These are phyloP conservation scores for Fragaria vesca DNA, from an alignment of 306 rosid genomes.

Conservation along the genomic window DNA sequence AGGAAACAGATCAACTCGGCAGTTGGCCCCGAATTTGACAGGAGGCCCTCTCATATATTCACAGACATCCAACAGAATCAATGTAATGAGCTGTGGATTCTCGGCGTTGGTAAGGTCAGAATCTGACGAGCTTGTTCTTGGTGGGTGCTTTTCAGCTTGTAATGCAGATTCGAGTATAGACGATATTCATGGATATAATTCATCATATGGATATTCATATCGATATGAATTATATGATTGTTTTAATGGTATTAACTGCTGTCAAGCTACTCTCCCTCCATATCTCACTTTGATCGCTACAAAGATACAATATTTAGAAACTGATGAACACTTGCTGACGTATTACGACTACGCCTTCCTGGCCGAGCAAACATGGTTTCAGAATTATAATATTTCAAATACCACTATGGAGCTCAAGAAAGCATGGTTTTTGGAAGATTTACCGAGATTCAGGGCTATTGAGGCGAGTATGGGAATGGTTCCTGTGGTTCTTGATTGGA, in stretches of 20 bases:
- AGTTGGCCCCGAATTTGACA: not conserved
- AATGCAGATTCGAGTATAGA: too few relatives aligned
- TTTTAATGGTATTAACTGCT: not conserved
- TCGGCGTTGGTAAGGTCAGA: not conserved
- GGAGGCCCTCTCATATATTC: not conserved
- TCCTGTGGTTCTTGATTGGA: conserved; percentile 24
- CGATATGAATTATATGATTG: not conserved
- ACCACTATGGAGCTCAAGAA: not conserved
- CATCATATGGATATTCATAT: too few relatives aligned
- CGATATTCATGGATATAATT: too few relatives aligned
- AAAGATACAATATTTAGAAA: not conserved
- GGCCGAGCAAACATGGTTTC: conserved; percentile 5
- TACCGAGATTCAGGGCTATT: not conserved
- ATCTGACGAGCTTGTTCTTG: not conserved
- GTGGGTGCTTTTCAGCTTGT: conserved; percentile 9
- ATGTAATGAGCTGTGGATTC: conserved; percentile 17
- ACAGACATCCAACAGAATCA: not conserved
- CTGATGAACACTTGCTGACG: not conserved
- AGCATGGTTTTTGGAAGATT: too few relatives aligned
- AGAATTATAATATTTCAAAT: not conserved
- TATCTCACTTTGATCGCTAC: not conserved
- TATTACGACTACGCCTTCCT: conserved; percentile 14
- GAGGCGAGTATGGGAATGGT: not conserved
- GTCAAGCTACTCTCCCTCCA: not conserved
- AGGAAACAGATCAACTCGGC: not conserved